phyloP scores from a whole-genome alignment of 108 stramenopile genomes.

The Conticribra guillardii region DNA sequence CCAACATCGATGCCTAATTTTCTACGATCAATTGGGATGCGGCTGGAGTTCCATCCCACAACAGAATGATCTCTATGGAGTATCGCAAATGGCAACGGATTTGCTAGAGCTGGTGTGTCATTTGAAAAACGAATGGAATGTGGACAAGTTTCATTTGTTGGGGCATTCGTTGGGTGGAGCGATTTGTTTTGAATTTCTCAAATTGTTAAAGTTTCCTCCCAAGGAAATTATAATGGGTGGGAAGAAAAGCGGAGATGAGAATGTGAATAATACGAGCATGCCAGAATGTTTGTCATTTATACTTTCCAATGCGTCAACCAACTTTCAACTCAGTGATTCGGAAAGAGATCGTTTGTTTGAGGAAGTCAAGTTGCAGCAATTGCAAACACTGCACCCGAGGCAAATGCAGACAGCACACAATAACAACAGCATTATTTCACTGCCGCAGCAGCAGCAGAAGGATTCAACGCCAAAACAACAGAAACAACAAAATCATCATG shows the following conservation, averaged over 20 bases:
- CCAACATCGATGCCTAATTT: conserved; percentile 35
- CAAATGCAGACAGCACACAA: no score
- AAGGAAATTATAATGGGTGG: no score
- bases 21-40: conserved; percentile 58
- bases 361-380: conserved; percentile 21
- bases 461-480: no score
- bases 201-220: neutral
- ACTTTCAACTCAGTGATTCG: conserved; percentile 32
- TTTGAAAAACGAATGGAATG: conserved; percentile 25
- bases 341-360: conserved; percentile 26
- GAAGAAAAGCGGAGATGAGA: no score
- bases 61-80: conserved; percentile 36
- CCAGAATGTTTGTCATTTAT: conserved; percentile 37
- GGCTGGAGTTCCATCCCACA: conserved; percentile 50
- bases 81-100: conserved; percentile 38
- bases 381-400: conserved; percentile 4
- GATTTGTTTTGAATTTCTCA: conserved; percentile 40
- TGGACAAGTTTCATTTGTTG: conserved; percentile 38
- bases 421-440: no score
- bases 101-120: conserved; percentile 24
- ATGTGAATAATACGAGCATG: neutral
- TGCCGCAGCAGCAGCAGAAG: no score
- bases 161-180: conserved; percentile 52
- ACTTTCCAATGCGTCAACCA: conserved; percentile 48
- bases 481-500: no score